Evolutionary conservation across 768 basidiomycete genomes (phyloP).

Genomic region (Tephrocybe sp.): DNA sequence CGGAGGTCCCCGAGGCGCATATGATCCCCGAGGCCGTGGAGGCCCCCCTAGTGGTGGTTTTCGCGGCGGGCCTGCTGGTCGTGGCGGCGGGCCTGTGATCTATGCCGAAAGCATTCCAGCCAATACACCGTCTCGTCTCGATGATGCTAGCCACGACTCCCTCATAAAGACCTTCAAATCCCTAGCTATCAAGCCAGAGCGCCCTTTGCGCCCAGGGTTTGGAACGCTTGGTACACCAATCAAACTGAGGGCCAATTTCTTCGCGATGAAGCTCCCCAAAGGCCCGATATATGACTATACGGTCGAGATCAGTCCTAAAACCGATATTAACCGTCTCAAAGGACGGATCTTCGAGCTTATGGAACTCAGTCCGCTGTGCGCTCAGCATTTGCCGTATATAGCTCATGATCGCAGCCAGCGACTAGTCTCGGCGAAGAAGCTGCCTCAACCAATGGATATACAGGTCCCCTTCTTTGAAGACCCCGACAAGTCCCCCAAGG

Average conservation of each 20-base stretch:
- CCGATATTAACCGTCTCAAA: slow-evolving; percentile 43
- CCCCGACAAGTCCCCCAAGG: slow-evolving; percentile 31
- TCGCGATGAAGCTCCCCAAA: slow-evolving; percentile 48
- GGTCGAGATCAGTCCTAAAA: slow-evolving; percentile 49
- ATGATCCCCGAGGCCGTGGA: slow-evolving; percentile 21
- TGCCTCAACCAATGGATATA: slow-evolving; percentile 47
- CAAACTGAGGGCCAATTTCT: slow-evolving; percentile 64
- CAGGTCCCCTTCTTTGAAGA: slow-evolving; percentile 43
- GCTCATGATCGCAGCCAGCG: slow-evolving; percentile 54
- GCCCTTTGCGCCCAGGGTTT: slow-evolving; percentile 57
- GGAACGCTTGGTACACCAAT: slow-evolving; percentile 50
- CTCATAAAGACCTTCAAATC: slow-evolving; percentile 41
- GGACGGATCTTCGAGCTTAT: slow-evolving; percentile 56
- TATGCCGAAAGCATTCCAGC: slow-evolving; percentile 36
- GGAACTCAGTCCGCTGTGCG: slow-evolving; percentile 38
- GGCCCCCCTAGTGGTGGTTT: slow-evolving; percentile 20
- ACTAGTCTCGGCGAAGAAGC: slow-evolving; percentile 42
- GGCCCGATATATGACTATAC: slow-evolving; percentile 55
- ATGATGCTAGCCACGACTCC: slow-evolving; percentile 29
- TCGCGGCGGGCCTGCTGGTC: slow-evolving; percentile 23
- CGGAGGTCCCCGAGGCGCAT: slow-evolving; percentile 22
- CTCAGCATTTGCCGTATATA: slow-evolving; percentile 38
- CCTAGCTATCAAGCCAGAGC: slow-evolving; percentile 29
- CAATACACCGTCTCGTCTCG: slow-evolving; percentile 35
- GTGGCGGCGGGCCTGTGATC: slow-evolving; percentile 35